Base-by-base conservation (phyloP, 2,329 filamentous ascomycete genomes). In the Claviceps sp. region DNA sequence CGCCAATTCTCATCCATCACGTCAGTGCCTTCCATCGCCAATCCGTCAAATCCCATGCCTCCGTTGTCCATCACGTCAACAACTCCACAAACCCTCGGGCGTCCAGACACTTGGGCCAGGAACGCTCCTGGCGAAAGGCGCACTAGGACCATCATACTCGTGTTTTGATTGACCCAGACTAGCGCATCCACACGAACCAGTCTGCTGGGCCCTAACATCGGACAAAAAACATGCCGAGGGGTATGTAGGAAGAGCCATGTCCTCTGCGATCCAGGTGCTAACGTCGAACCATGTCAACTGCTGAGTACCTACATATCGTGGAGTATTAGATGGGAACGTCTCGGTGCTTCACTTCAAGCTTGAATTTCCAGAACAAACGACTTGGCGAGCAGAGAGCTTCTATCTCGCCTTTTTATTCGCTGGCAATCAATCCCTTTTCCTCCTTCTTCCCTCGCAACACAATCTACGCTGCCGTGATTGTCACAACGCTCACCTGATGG, bases 181-280 rank as follows among this genome's bases (percentile, higher is more conserved):
- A 55, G 53, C 50, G 53, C 47, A 50, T 44, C 50, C 50, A 48
- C 45, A 13, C 49, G 50, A 55, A 52, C 53, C 53, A 52, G 45
- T 30, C 19, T 26, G 51, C 44, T 46, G 53, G 53, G 50, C 38
- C 53, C 45, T 52, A 50, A 52, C 42, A 40, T 26, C 50, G 46
- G 43, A 42, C 48, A 50, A 48, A 44, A 51, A 50, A 52, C 47
- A 48, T 48, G 53, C 53, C 53, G 44, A 46, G 14, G 13, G 14
- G 26, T 47, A 22, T 22, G 19, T 22, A 30, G 39, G 16, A 44
- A 30, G 41, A 49, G 44, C 24, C 47, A 49, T 45, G 41, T 42
- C 42, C 47, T 37, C 47, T 38, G 37, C 34, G 47, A 52, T 42
- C 26, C 45, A 40, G 51, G 41, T 47, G 30, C 46, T 39, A 45